These are phyloP conservation scores for Tulasnella sp. DNA, from an alignment of 768 basidiomycete species.

Conservation along the genomic window DNA sequence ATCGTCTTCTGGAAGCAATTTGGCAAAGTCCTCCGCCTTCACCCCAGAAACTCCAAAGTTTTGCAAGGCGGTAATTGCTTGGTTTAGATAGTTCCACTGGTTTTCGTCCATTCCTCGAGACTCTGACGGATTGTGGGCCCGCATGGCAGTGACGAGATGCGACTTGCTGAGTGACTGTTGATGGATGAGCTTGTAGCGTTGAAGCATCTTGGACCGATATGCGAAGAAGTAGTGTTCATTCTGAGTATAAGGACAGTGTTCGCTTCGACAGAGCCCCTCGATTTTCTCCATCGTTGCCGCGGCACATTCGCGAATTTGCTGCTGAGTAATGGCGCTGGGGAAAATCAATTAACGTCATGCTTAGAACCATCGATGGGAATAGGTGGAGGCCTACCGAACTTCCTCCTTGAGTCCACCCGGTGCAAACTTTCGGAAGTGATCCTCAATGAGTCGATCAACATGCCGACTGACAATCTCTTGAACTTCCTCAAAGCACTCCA, in stretches of 20 bases:
- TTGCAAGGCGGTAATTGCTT: constrained; percentile 31
- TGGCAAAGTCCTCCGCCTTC: constrained; percentile 39
- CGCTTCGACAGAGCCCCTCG: not conserved
- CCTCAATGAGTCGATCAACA: constrained; percentile 48
- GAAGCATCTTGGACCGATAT: constrained; percentile 14
- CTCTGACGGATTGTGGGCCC: not conserved
- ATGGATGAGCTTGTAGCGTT: constrained; percentile 12
- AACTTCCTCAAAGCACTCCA: constrained; percentile 10
- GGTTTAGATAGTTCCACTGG: constrained; percentile 5
- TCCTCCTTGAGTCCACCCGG: not conserved
- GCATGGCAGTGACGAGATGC: constrained; percentile 6
- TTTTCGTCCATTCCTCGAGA: not conserved
- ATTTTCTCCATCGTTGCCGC: constrained; percentile 1
- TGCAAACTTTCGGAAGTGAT: constrained; percentile 25
- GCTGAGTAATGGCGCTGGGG: not conserved
- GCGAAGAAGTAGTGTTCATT: constrained; percentile 25
- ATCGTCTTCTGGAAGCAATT: constrained; percentile 6
- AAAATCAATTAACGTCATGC: not conserved
- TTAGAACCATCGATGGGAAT: not conserved
- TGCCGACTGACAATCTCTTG: constrained; percentile 43
- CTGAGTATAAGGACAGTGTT: constrained; percentile 16
- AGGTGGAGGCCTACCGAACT: not conserved
- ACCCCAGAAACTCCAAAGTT: constrained; percentile 46
- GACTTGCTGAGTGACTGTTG: constrained; percentile 14
- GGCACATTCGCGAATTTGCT: constrained; percentile 13